Evolutionary conservation across 306 rosid species (phyloP).

Genomic region (Trifolium dubium): DNA sequence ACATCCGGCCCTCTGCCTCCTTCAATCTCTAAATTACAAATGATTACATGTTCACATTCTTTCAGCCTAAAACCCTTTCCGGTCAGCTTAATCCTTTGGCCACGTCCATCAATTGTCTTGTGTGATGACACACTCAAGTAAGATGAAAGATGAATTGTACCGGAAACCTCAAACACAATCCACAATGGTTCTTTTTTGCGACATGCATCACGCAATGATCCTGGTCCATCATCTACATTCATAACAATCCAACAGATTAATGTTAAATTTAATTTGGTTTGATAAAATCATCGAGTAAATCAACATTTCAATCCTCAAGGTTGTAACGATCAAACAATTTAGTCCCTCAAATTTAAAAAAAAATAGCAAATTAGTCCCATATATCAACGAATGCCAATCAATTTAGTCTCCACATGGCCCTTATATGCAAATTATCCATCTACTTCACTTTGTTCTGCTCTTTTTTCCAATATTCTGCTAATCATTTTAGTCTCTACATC

Average conservation of each 20-base stretch:
- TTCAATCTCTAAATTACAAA: constrained; percentile 94
- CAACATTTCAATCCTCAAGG: background rate
- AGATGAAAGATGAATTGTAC: constrained; percentile 72
- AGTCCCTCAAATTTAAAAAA: background rate
- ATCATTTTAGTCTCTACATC: background rate
- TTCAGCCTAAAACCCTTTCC: constrained; percentile 89
- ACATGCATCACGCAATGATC: constrained; percentile 85
- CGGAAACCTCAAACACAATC: constrained; percentile 91
- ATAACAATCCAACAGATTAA: background rate
- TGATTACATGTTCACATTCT: constrained; percentile 89
- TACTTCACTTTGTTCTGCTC: no score
- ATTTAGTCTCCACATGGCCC: background rate
- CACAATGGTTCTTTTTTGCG: constrained; percentile 81
- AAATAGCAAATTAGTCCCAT: background rate
- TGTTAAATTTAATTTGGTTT: background rate
- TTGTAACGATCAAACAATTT: no score
- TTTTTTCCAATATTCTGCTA: no score
- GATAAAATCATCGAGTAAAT: background rate
- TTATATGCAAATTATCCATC: no score
- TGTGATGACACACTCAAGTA: constrained; percentile 73
- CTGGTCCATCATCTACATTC: constrained; percentile 89
- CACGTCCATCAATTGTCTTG: constrained; percentile 90
- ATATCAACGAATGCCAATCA: background rate
- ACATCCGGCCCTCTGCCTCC: constrained; percentile 95
- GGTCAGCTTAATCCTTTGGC: constrained; percentile 74